Base-by-base conservation (phyloP, 2,329 filamentous ascomycete species). In the Diplodia intermedia region DNA sequence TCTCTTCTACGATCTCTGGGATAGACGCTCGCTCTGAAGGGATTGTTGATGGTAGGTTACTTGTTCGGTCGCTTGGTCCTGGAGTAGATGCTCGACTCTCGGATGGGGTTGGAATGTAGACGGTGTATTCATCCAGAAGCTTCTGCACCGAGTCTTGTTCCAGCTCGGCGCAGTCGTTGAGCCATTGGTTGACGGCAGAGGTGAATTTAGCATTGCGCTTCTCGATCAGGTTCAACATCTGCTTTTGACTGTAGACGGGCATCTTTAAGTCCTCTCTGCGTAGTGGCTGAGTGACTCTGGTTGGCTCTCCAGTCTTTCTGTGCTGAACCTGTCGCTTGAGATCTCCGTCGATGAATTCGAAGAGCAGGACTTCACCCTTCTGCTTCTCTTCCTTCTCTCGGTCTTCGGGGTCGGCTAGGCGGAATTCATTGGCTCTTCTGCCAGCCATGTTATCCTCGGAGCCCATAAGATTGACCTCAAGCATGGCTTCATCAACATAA, bases 321-420 rank as follows among this genome's bases (percentile, higher is more conserved):
- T 90, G 82, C 65, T 85, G 82, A 0, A 93, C 90, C 75, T 96
- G 90, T 50, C 91, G 86, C 80, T 94, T 97, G 72, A 98, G 79
- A 76, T 97, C 94, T 0, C 91, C 94, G 77, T 98, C 95, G 20
- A 97, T 81, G 72, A 96, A 98, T 77, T 98, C 95, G 74, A 99
- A 97, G 43, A 94, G 87, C 29, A 99, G 80, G 18, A 97, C 90
- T 72, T 97, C 89, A 63, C 85, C 85, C 1, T 82, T 83, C 43
- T 82, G 80, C 69, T 63, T 43, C 7, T 82, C 73, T 52, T 77
- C 73, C 50, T 77, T 73, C 5, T 78, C 78, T 40, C 76, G 75
- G 43, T 81, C 77, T 7, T 20, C 20, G 7, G 75, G 74, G 56
- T 76, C 74, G 1, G 74, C 69, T 9, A 67, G 33, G 12, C 47